Evolutionary conservation across 2,329 filamentous ascomycete species (phyloP), one percentile per base, ranked within the genome.

Genomic region (Stagonosporopsis chrysanthemi): DNA sequence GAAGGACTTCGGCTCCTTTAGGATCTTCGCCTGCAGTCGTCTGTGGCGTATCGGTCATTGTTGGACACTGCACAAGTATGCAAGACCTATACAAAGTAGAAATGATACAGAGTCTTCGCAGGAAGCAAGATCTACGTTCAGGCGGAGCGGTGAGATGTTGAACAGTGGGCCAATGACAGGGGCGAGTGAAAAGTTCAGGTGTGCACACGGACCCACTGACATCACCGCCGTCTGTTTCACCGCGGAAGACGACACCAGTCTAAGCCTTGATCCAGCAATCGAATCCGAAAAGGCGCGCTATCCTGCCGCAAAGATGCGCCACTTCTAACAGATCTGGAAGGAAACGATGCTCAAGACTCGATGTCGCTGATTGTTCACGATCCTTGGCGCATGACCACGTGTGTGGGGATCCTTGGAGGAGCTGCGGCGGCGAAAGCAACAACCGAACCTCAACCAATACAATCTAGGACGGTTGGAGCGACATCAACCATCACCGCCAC

Each of bases 1-100:
- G 74, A 29, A 81, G 72, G 42, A 80, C 71, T 54, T 70, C 68
- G 51, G 77, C 77, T 33, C 73, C 63, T 41, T 69, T 60, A 8
- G 68, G 63, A 28, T 72, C 65, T 36, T 68, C 66, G 28, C 69
- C 68, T n/a, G 69, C 58, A 29, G 66, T 65, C 9, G 66, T 63
- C 40, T 65, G 59, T 14, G 70, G 72, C 12, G 66, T 66, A 51
- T 74, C 71, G 15, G 69, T 56, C 72, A 75, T 75, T 19, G 33
- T 49, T 35, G 46, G 11, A 29, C 28, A 2, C 42, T 47, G 26
- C 43, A 56, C 22, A 29, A 41, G 15, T 33, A 14, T 45, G 48
- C 54, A 44, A 24, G 26, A 23, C 17, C 12, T 35, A 31, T 17
- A 14, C 22, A 43, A 46, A 38, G 23, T 9, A 14, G 14, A 43